phyloP scores from a whole-genome alignment of 306 rosid genomes.

The Dryas octopetala region DNA sequence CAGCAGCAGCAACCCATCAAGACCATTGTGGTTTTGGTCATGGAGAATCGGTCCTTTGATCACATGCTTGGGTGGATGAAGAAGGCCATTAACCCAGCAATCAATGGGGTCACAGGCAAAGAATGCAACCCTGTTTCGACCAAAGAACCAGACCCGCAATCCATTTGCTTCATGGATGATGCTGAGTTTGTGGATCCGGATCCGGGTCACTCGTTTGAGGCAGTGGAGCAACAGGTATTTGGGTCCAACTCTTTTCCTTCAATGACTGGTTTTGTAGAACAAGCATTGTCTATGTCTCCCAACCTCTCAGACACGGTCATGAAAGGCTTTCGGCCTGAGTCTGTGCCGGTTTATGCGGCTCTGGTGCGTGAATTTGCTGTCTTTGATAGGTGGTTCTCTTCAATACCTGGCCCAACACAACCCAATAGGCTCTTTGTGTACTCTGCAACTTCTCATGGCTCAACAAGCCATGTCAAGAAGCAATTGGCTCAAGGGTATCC shows the following conservation, averaged over 20 bases:
- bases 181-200: constrained; percentile 98
- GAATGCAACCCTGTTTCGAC: constrained; percentile 92
- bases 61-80: constrained; percentile 99
- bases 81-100: constrained; percentile 58
- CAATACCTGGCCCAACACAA: constrained; percentile 98
- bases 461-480: constrained; percentile 87
- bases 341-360: constrained; percentile 78
- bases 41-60: constrained; percentile 98
- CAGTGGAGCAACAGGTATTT: constrained; percentile 78
- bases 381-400: constrained; percentile 93
- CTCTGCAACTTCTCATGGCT: constrained; percentile 97
- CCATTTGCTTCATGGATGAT: constrained; percentile 83
- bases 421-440: constrained; percentile 95
- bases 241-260: constrained; percentile 76
- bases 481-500: constrained; percentile 88
- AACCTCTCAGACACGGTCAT: constrained; percentile 84
- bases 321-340: constrained; percentile 86
- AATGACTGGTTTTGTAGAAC: constrained; percentile 94
- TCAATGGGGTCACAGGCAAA: constrained; percentile 84
- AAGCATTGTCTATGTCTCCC: constrained; percentile 71
- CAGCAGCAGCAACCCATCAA: constrained; percentile 70
- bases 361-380: constrained; percentile 73
- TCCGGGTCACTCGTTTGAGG: constrained; percentile 97
- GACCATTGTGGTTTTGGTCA: constrained; percentile 78
- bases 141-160: constrained; percentile 32